Evolutionary conservation across 2,329 filamentous ascomycete genomes (phyloP), one percentile per base, ranked within the genome.

Genomic region (Hymenoscyphus albidus): DNA sequence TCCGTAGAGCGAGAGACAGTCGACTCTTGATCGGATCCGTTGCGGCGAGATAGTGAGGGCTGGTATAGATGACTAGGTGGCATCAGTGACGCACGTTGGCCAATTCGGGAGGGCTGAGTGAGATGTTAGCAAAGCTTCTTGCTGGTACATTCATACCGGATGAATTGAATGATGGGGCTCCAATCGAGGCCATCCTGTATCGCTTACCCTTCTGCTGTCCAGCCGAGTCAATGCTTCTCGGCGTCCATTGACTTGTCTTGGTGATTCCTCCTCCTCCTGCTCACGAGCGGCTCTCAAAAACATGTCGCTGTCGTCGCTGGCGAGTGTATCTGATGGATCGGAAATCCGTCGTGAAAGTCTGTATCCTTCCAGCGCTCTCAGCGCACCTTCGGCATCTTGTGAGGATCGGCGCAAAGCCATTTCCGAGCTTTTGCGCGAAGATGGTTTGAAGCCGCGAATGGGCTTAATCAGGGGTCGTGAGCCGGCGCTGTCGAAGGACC

Each of bases 261-360:
- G 67, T 18, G 62, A 57, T 62, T 68, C 66, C 40, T 74, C 72
- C 64, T 75, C 74, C 9, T 35, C 35, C 35, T 35, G 6, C 62
- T 74, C 72, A 44, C 69, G 65, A n/a, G 74, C 74, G 32, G 72
- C 72, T 54, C 70, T 69, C 3, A 75, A 65, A 44, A 74, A 75
- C 12, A 75, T 62, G 67, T 75, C 74, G 40, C 71, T 72, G 27
- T 74, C 73, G 64, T 75, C 74, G 59, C 71, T 74, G 42, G 68
- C 68, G n/a, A 70, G 68, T 38, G 73, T 71, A 40, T 74, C 73
- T 38, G 64, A 67, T 10, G 68, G 67, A 51, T 65, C 58, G 54
- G 67, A 62, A 48, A 65, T 62, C 58, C 61, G 60, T 38, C 61
- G 61, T 18, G 66, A 58, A 31, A 44, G 44, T 14, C 65, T 63